Base-by-base conservation (phyloP, 345 rosid species). In the Atalantia buxifolia region DNA sequence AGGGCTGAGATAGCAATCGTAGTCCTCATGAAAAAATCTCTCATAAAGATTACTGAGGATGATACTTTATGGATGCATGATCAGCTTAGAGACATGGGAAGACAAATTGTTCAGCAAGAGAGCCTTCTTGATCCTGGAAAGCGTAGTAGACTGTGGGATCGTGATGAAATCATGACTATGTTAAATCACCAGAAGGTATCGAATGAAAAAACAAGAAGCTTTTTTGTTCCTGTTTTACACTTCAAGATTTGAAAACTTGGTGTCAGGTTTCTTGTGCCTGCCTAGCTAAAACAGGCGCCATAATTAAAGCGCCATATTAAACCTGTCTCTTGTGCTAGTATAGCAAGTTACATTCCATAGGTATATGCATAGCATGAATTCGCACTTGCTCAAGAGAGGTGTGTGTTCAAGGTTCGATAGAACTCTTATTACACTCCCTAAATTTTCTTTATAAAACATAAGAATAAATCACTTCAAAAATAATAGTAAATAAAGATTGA, bases 41-140 rank as follows among this genome's bases (percentile, higher is more conserved):
- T 94, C 25, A 9, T 94, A 28, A 92, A 86, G 80, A 72, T 90
- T 25, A 3, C 48, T 7, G 70, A 48, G 48, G 75, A 78, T 13
- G 5, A 67, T 45, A 68, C 68, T 40, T 69, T 94, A 33, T 86
- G 92, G 93, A 88, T 90, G 91, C 98, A 94, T 77, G 97, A 94
- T 84, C 94, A 86, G 71, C 81, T 94, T 35, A 84, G 83, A 59
- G 95, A 94, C 75, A 94, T 94, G 98, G 98, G 91, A 73, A 86
- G 89, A 75, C 87, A 90, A 76, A 86, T 92, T 19, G 91, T 80
- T 50, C 80, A 18, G 10, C 45, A 57, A 22, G 88, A 85, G 72
- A 71, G 2, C 53, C 42, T 22, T 7, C 30, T 1, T 0, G 81
- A 84, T 76, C 88, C 87, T 36, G 78, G 88, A 66, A 77, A 66